Evolutionary conservation across 108 stramenopile genomes (phyloP).

Genomic region (Ochromonas danica): DNA sequence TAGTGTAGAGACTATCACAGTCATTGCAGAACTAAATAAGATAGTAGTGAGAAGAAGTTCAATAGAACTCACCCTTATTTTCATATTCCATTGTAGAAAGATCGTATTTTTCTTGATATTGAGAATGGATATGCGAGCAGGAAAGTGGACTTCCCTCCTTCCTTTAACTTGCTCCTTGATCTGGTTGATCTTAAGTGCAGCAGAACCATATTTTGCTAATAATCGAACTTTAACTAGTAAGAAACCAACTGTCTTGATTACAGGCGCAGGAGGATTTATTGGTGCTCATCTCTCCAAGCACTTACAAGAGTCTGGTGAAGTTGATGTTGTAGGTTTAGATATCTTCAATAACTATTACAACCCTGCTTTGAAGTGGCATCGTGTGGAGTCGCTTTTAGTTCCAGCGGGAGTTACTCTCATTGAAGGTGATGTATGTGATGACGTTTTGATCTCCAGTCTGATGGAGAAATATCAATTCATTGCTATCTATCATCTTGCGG

Average conservation of each 20-base stretch:
- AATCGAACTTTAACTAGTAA: no score
- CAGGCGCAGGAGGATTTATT: conserved; percentile 95
- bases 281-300: conserved; percentile 73
- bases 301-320: conserved; percentile 75
- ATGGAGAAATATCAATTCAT: conserved; percentile 63
- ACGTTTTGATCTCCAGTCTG: conserved; percentile 67
- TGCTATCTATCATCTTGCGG: conserved; percentile 31
- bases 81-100: no score
- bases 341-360: conserved; percentile 98
- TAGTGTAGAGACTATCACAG: no score
- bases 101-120: no score
- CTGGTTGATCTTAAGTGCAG: no score
- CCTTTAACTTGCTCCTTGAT: no score
- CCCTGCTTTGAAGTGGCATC: conserved; percentile 76
- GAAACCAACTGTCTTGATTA: conserved; percentile 96
- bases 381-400: conserved; percentile 63
- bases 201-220: no score
- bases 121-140: no score
- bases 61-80: no score
- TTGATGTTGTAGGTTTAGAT: conserved; percentile 93
- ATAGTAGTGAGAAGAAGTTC: no score
- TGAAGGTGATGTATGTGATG: conserved; percentile 87
- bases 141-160: no score
- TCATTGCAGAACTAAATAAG: no score
- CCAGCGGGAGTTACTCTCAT: conserved; percentile 42